A percentile compares a stretch with the other conserved stretches of the same genome.
Conservation (phyloP, 2,329 filamentous ascomycete genomes). For the Calonectria montana region DNA sequence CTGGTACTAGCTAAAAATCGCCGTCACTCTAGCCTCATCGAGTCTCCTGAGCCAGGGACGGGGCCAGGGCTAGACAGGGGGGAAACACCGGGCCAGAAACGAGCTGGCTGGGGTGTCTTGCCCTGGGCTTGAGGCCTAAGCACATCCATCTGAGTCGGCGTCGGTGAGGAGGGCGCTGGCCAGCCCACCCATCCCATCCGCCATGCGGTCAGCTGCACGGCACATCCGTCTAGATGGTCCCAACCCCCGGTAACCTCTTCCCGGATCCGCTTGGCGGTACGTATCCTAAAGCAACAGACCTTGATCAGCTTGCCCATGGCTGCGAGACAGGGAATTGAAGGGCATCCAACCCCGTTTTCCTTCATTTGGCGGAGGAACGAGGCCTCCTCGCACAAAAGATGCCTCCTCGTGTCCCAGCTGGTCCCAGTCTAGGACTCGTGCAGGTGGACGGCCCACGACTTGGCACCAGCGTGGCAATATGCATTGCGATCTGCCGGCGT, state of each 20-base stretch:
- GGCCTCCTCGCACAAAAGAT: slow-evolving; percentile 17
- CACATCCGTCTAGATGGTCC: neutral
- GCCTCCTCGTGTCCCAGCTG: neutral
- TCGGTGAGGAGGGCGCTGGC: neutral
- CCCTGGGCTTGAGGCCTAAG: slow-evolving; percentile 8
- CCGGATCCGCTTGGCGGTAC: neutral
- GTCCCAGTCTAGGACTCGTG: neutral
- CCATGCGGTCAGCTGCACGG: slow-evolving; percentile 3
- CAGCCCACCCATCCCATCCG: neutral
- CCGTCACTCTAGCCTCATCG: slow-evolving; percentile 34
- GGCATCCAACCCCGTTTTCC: neutral
- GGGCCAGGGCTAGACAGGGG: slow-evolving; percentile 7
- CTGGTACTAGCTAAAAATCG: slow-evolving; percentile 37
- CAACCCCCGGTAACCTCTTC: neutral
- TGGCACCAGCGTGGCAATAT: slow-evolving; percentile 40
- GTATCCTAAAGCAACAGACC: neutral
- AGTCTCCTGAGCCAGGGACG: slow-evolving; percentile 11
- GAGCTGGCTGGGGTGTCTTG: slow-evolving; percentile 6
- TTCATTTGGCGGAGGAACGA: slow-evolving; percentile 16
- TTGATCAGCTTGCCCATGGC: neutral
- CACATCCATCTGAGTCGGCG: slow-evolving; percentile 4
- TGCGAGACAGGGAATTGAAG: neutral
- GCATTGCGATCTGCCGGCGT: slow-evolving; percentile 37
- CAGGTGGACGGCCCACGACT: slow-evolving; percentile 22
- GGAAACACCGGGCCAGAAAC: slow-evolving; percentile 14